These are phyloP conservation scores for Avena atlantica DNA, from an alignment of 176 grass and related monocot species.

Conservation along the genomic window DNA sequence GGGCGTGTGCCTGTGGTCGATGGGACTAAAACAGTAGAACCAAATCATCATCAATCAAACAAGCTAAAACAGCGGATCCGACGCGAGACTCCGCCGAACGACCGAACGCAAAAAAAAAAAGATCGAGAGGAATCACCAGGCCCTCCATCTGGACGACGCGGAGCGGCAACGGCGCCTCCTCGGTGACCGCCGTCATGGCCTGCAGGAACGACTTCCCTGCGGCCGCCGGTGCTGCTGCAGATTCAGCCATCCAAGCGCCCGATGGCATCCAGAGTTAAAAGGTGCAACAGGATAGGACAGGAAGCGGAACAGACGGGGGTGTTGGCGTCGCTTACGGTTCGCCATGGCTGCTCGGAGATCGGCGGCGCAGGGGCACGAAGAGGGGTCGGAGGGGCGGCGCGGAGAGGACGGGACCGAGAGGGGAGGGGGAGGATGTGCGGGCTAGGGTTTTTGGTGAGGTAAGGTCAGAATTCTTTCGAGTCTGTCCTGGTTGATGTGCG, in stretches of 20 bases:
- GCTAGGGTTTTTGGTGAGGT: slow-evolving; percentile 50
- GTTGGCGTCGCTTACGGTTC: slow-evolving; percentile 52
- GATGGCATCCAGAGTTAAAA: slow-evolving; percentile 24
- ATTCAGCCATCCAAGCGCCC: slow-evolving; percentile 2
- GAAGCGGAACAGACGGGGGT: neutral
- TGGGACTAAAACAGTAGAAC: no score
- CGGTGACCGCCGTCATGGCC: slow-evolving; percentile 64
- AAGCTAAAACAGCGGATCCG: neutral
- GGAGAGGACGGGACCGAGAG: neutral
- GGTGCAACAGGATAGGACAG: neutral
- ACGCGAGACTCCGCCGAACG: neutral
- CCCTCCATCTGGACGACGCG: slow-evolving; percentile 97
- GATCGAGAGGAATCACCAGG: slow-evolving; percentile 60
- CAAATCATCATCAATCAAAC: slow-evolving; percentile 2
- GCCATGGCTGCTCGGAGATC: slow-evolving; percentile 58
- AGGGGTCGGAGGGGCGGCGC: slow-evolving; percentile 12
- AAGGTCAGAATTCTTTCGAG: neutral
- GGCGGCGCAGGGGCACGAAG: slow-evolving; percentile 19
- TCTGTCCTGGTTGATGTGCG: slow-evolving; percentile 26
- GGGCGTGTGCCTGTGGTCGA: neutral
- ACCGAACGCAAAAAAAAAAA: neutral
- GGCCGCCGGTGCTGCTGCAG: slow-evolving; percentile 44
- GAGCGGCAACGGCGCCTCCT: slow-evolving; percentile 72
- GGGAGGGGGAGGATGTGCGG: slow-evolving; percentile 8
- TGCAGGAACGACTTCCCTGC: slow-evolving; percentile 90